Percentiles rank a stretch among this genome's conserved stretches.
Evolutionary conservation across 1,284 basidiomycete genomes (phyloP).

Genomic region (Cutaneotrichosporon spelunceum): DNA sequence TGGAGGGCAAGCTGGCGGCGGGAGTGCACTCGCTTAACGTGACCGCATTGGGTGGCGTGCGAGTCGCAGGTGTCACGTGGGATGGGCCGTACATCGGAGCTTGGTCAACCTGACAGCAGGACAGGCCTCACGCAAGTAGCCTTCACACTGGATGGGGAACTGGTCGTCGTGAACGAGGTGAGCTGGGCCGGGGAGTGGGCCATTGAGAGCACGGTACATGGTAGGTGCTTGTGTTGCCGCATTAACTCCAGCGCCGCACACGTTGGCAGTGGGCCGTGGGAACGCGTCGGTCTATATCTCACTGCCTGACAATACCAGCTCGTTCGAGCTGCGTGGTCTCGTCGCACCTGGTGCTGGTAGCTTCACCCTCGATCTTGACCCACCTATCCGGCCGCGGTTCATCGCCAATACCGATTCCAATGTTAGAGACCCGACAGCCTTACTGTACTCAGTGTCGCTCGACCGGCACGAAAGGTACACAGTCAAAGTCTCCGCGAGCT

Average conservation of each 20-base stretch:
- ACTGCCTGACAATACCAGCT: not conserved
- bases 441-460: not conserved
- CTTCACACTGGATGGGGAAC: not conserved
- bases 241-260: not conserved
- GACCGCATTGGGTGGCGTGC: not conserved
- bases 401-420: not conserved
- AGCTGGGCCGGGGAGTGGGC: not conserved
- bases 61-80: not conserved
- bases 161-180: not conserved
- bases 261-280: not conserved
- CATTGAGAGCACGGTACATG: not conserved
- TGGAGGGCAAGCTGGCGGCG: not conserved
- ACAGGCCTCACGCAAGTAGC: not conserved
- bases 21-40: not conserved
- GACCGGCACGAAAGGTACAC: not conserved
- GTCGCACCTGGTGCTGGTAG: not conserved
- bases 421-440: not conserved
- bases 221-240: not conserved
- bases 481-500: not conserved
- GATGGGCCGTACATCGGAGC: not conserved
- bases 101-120: not conserved
- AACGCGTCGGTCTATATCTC: not conserved
- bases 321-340: not conserved
- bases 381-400: not conserved
- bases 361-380: not conserved